Evolutionary conservation across 306 rosid species (phyloP), one percentile per base, ranked within the genome.

Genomic region (Fagus sylvatica): DNA sequence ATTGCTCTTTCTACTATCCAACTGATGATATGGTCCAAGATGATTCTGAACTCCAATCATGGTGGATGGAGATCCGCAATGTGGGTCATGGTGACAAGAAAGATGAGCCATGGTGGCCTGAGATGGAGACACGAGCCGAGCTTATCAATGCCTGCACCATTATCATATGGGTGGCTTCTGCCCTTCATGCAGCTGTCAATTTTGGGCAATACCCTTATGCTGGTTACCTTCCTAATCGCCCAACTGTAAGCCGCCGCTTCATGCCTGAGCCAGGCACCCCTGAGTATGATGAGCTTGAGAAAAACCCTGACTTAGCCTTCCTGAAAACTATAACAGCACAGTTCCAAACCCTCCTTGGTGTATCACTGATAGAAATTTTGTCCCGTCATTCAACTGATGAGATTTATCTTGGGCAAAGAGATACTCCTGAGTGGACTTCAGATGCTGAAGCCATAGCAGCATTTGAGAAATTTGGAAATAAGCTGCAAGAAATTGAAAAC

Each of bases 121-220:
- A 79, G 61, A 91, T 95, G 93, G 69, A 84, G 71, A 88, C 91
- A 7, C 79, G 42, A 69, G 74, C 46, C 0, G 95, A 91, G 48
- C 90, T 95, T 39, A 85, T 91, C 80, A 78, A 86, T 22, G 81
- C 96, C 53, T 85, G 93, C 79, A 85, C 94, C 72, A 95, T 83
- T 41, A 88, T 95, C 79, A 95, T 95, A 0, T 95, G 99, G 99
- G 61, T 95, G 40, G 99, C 98, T 60, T 95, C 99, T 19, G 99
- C 99, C 2, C 87, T 91, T 15, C 99, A 95, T 73, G 99, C 99
- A 22, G 99, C 99, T 1, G 97, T 95, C 34, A 95, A 95, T 54
- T 95, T 95, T 75, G 98, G 99, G 72, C 98, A 95, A 32, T 95
- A 93, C 77, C 91, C 97, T 33, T 95, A 91, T 53, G 99, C 97